Evolutionary conservation across 2,329 filamentous ascomycete genomes (phyloP).

Genomic region (Didymella segeticola): DNA sequence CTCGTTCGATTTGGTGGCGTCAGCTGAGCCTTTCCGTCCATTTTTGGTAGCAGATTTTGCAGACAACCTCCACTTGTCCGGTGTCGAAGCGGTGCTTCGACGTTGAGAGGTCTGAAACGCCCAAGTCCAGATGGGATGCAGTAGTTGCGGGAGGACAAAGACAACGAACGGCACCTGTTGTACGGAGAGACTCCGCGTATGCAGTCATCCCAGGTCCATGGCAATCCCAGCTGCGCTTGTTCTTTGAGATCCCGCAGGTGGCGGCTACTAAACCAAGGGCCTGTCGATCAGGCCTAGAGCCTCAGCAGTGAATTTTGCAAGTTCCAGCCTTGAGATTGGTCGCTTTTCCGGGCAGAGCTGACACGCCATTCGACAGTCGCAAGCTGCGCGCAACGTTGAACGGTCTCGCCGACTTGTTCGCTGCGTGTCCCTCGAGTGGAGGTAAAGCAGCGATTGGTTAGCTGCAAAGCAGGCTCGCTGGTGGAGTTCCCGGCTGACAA

Average conservation of each 20-base stretch:
- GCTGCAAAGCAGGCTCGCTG: conserved; percentile 1
- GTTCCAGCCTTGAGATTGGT: conserved; percentile 6
- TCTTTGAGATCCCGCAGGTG: conserved; percentile 18
- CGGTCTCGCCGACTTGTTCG: conserved; percentile 3
- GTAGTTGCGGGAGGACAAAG: conserved; percentile 10
- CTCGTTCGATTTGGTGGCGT: background rate
- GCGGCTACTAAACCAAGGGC: conserved; percentile 9
- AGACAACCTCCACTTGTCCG: conserved; percentile 5
- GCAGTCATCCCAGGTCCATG: conserved; percentile 11
- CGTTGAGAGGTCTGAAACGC: conserved; percentile 17
- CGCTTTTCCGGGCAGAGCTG: conserved; percentile 4
- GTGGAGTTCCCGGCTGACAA: conserved; percentile 10
- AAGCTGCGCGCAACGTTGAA: conserved; percentile 7
- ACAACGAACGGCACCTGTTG: conserved; percentile 4
- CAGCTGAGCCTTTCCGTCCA: background rate
- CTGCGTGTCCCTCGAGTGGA: conserved; percentile 3
- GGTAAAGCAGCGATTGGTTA: conserved; percentile 8
- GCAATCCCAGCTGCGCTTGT: conserved; percentile 12
- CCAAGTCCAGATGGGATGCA: conserved; percentile 6
- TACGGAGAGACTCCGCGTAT: conserved; percentile 13
- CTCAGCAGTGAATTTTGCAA: conserved; percentile 9
- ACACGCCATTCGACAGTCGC: conserved; percentile 5
- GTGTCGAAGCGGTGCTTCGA: background rate
- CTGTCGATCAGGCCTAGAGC: conserved; percentile 18
- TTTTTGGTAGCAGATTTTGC: conserved; percentile 3